Evolutionary conservation across 345 rosid genomes (phyloP), one percentile per base, ranked within the genome.

Genomic region (Erodium maritimum): DNA sequence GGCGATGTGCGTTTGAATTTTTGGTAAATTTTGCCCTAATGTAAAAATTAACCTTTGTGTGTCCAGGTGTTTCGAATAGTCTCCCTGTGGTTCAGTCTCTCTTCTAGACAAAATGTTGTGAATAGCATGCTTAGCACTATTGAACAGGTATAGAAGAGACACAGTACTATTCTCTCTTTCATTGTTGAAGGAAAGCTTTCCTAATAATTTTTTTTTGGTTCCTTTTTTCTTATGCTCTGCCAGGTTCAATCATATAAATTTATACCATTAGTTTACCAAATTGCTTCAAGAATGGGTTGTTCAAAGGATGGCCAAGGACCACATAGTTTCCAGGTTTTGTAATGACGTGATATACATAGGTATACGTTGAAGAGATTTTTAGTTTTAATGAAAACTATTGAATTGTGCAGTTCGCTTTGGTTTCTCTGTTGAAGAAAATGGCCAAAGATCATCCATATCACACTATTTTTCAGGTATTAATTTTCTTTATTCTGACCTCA

Each of bases 381-480:
- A 45, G 61, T 62, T 57, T 71, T 82, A 37, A 70, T 69, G 17
- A 71, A 21, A 45, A 54, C 2, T 11, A 61, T 66, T 76, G 68
- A 25, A 61, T 62, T 17, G 17, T 75, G 80, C 96, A 91, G 98
- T 78, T 75, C 79, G 93, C 96, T 67, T 66, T 91, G 80, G 82
- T 79, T 68, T 84, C 95, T 67, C 90, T 91, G 63, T 74, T 91
- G 77, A 91, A 83, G 81, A 91, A 88, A 79, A 91, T 91, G 95
- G 87, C 98, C 67, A 79, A 81, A 62, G 98, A 88, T 72, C 98
- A 91, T 79, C 98, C 98, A 20, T 86, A 91, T 67, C 98, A 91
- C 68, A 82, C 95, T 57, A 76, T 91, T 77, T 77, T 91, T 72
- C 98, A 82, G 96, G 98, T 91, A 69, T 23, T 1, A 10, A 63